Base-by-base conservation (phyloP, 1,284 basidiomycete species). In the Ustilago cynodontis region DNA sequence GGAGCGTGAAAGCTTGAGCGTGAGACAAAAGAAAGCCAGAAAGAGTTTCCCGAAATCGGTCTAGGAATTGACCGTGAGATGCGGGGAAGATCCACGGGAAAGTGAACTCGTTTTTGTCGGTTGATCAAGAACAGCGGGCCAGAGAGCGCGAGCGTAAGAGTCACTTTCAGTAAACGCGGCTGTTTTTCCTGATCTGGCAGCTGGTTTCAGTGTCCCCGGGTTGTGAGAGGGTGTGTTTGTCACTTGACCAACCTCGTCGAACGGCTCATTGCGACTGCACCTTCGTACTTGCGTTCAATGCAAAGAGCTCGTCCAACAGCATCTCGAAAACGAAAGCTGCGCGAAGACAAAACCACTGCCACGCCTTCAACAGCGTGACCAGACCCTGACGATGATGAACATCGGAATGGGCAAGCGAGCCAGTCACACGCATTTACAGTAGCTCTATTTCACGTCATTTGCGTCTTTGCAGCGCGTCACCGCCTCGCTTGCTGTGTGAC, bases 1-100 rank as follows among this genome's bases (percentile, higher is more conserved):
- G 65, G 33, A 67, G 26, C 35, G 65, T 67, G 59, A 67, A 67
- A 61, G 59, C 26, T 56, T 45, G 45, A 53, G 55, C 43, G 10
- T 53, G 55, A 57, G 60, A 28, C n/a, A 14, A 29, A 52, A 35
- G 18, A 18, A 14, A 33, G 11, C 5, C 5, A 33, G 31, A 33
- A 5, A 33, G 31, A 33, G 49, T 33, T 9, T 20, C 28, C 31
- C 54, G 31, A 24, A 35, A 43, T 20, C 45, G 49, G 50, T 31
- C 33, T n/a, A 13, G 47, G 47, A 37, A 37, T 37, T 37, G 14
- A 16, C 35, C 35, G 41, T 43, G 41, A 11, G 41, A 35, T 37
- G 47, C 47, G 47, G 47, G 47, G 47, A 24, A 29, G 24, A 16
- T 35, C 22, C 24, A 22, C 26, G 37, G 39, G 41, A 26, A 20